phyloP scores from a whole-genome alignment of 306 rosid species.

The Vigna nakashimae region DNA sequence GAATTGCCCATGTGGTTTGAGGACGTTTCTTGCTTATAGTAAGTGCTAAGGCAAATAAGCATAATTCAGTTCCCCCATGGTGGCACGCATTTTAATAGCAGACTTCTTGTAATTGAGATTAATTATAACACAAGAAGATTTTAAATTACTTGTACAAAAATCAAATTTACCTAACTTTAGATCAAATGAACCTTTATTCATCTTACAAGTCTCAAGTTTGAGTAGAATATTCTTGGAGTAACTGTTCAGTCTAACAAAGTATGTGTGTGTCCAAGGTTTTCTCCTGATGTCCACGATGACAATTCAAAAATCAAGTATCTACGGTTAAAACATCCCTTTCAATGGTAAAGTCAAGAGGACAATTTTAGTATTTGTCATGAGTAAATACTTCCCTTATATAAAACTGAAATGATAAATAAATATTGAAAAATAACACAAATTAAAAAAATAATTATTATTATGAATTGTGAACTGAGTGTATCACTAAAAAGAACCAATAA shows the following conservation, averaged over 20 bases:
- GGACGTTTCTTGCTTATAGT: constrained; percentile 27
- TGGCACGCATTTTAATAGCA: constrained; percentile 1
- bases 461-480: no score
- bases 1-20: constrained; percentile 46
- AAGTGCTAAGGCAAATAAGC: not conserved
- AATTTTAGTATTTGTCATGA: not conserved
- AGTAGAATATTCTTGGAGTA: constrained; percentile 50
- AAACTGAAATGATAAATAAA: no score
- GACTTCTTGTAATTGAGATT: not conserved
- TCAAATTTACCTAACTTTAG: not conserved
- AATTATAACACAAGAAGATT: not conserved
- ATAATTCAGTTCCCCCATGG: not conserved
- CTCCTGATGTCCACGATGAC: not conserved
- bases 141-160: not conserved
- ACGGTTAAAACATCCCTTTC: not conserved
- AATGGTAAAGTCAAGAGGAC: not conserved
- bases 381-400: not conserved
- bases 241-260: constrained; percentile 20
- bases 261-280: constrained; percentile 16
- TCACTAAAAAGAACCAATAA: no score
- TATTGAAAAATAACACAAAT: no score
- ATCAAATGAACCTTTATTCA: not conserved
- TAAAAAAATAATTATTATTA: no score
- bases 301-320: constrained; percentile 19
- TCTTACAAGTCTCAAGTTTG: constrained; percentile 32